Conservation (phyloP, 371 early-diverging fungal genomes). For the Mucor mucedo region DNA sequence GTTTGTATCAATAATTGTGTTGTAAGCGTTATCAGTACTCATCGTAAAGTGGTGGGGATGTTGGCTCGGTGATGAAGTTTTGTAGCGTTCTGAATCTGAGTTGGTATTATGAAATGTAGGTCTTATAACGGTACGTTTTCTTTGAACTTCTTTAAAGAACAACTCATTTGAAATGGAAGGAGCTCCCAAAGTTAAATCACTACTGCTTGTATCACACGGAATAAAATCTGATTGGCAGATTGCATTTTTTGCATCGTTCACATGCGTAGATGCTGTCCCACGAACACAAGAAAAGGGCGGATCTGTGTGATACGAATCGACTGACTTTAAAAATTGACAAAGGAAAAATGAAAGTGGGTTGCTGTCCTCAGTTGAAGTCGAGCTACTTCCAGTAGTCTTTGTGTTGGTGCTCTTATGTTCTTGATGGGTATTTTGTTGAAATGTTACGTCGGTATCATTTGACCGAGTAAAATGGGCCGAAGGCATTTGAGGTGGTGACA, state of each 20-base stretch:
- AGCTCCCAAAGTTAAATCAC: background rate
- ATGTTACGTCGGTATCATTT: background rate
- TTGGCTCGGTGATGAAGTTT: no score
- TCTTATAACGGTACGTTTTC: no score
- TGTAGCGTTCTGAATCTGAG: no score
- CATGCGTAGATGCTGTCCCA: conserved; percentile 3
- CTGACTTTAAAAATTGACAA: background rate
- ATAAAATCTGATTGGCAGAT: background rate
- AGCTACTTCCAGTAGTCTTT: background rate
- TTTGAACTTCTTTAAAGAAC: no score
- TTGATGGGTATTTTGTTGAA: background rate
- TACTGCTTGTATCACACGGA: background rate
- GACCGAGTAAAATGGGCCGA: background rate
- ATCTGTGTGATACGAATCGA: background rate
- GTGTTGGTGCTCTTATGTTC: background rate
- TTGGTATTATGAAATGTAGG: no score
- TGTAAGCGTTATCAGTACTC: no score
- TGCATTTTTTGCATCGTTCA: background rate
- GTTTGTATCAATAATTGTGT: no score
- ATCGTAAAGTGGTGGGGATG: no score
- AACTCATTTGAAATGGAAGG: background rate
- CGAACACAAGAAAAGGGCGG: conserved; percentile 1
- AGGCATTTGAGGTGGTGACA: background rate
- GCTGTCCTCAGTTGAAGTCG: background rate
- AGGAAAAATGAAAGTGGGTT: background rate